Evolutionary conservation across 768 basidiomycete species (phyloP).

Genomic region (Leucosporidium scottii): DNA sequence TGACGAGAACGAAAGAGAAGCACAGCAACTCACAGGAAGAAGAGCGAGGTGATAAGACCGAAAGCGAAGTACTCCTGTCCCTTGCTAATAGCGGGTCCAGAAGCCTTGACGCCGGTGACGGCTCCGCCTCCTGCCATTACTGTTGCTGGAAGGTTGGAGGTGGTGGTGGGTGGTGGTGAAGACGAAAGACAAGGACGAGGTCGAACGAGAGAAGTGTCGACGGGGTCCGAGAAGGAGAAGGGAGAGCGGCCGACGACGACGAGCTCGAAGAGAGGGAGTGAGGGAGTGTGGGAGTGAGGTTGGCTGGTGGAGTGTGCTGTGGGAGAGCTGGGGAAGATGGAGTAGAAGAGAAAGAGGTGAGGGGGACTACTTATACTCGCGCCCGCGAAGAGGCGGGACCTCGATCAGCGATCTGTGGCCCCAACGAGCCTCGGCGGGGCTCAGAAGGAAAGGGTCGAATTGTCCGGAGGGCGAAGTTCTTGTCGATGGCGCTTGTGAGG

Average conservation of each 20-base stretch:
- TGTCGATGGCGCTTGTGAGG: background rate
- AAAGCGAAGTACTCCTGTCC: conserved; percentile 49
- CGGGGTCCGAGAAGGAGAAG: no score
- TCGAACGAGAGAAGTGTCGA: no score
- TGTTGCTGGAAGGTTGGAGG: conserved; percentile 45
- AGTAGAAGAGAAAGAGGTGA: background rate
- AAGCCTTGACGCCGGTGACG: conserved; percentile 44
- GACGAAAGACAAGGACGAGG: conserved; percentile 40
- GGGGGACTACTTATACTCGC: background rate
- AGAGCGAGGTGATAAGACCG: conserved; percentile 62
- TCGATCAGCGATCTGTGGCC: background rate
- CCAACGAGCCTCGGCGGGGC: background rate
- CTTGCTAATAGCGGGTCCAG: conserved; percentile 46
- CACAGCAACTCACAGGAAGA: conserved; percentile 46
- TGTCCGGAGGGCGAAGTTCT: background rate
- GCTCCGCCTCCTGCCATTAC: conserved; percentile 39
- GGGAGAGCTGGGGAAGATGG: conserved; percentile 51
- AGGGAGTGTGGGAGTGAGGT: conserved; percentile 48
- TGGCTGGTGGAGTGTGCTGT: conserved; percentile 50
- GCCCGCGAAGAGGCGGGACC: background rate
- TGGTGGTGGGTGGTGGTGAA: conserved; percentile 49
- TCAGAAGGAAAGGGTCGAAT: background rate
- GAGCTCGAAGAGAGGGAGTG: no score
- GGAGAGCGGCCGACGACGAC: no score
- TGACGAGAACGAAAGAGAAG: conserved; percentile 9